Evolutionary conservation across 352 stramenopile genomes (phyloP).

Genomic region (Phytophthora foliorum): DNA sequence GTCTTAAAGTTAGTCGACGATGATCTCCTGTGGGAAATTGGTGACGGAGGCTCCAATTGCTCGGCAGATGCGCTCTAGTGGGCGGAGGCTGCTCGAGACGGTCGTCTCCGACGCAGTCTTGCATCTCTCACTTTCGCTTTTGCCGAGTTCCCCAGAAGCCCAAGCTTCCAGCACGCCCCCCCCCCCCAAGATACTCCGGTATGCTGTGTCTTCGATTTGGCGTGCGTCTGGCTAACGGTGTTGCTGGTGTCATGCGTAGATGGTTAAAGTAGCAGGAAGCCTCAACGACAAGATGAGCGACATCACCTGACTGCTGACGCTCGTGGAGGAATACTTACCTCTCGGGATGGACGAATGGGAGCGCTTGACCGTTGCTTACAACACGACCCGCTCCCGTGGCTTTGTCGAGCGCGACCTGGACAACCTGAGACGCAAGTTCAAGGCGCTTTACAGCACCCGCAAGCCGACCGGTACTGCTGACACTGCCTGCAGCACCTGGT

Average conservation of each 20-base stretch:
- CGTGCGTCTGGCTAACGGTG: too few relatives aligned
- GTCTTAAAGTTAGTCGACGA: too few relatives aligned
- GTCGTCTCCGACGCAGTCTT: neutral
- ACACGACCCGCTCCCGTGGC: neutral
- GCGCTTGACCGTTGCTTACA: neutral
- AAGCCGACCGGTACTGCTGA: neutral
- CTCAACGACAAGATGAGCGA: constrained; percentile 1
- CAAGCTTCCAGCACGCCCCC: neutral
- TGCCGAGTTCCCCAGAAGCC: neutral
- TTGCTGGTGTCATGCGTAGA: neutral
- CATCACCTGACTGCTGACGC: neutral
- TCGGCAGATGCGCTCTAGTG: too few relatives aligned
- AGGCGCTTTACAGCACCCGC: neutral
- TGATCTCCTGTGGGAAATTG: too few relatives aligned
- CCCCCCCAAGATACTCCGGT: neutral
- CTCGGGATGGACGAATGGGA: neutral
- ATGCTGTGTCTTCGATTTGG: neutral
- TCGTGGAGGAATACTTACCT: neutral
- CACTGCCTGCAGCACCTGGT: too few relatives aligned
- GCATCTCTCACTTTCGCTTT: constrained; percentile 4
- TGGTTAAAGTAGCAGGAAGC: constrained; percentile 1
- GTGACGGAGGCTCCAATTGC: too few relatives aligned
- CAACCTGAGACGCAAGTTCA: neutral
- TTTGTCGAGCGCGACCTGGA: neutral
- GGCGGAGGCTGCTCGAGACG: too few relatives aligned